Evolutionary conservation across 306 rosid species (phyloP), one percentile per base, ranked within the genome.

Genomic region (Cucumis melo): DNA sequence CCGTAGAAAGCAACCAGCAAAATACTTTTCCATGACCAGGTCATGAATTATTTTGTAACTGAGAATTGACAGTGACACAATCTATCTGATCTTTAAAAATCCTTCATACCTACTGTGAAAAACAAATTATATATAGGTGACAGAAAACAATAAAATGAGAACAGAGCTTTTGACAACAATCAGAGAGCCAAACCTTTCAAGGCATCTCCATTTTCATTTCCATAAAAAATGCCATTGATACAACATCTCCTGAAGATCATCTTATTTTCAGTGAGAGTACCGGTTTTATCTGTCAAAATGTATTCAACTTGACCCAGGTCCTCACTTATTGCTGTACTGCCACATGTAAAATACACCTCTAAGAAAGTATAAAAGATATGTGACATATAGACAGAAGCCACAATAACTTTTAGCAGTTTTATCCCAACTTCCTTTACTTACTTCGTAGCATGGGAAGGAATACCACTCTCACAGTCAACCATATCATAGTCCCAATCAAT

Each of bases 281-380:
- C 99, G 23, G 99, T 94, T 85, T 94, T 94, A 88, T 94, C 99
- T 24, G 99, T 94, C 91, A 94, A 81, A 80, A 94, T 92, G 92
- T 92, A 94, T 89, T 94, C 99, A 56, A 94, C 99, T 86, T 94
- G 99, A 79, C 99, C 99, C 86, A 94, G 91, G 86, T 94, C 96
- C 84, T 94, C 99, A 14, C 99, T 94, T 82, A 94, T 94, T 78
- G 99, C 96, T 89, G 99, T 94, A 84, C 99, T 94, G 99, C 89
- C 96, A 90, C 88, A 90, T 80, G 84, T 56, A 80, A 82, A 87
- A 88, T 79, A 76, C 66, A 84, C 81, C 77, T 81, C 82, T 84
- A 76, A 90, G 75, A 77, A 74, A 59, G 46, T 53, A 46, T 29
- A 17, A 32, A n/a, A 77, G 62, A 24, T 4, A 65, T 10, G 62